Percentiles rank a stretch among this genome's conserved stretches.
These are phyloP conservation scores for Coprinellus aureogranulatus DNA, from an alignment of 768 basidiomycete species.

Conservation along the genomic window DNA sequence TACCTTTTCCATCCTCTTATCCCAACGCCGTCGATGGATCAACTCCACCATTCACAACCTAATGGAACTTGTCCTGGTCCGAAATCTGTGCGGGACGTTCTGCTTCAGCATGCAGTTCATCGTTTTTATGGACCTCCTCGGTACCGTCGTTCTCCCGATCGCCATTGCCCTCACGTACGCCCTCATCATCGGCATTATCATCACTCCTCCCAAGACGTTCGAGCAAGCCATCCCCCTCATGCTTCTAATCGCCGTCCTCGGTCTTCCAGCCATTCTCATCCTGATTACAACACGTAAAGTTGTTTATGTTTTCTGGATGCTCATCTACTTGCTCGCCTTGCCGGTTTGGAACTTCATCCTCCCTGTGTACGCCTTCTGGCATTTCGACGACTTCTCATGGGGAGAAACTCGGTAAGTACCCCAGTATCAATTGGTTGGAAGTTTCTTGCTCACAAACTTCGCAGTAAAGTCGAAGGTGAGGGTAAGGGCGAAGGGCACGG, in stretches of 20 bases:
- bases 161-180: conserved; percentile 90
- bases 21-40: conserved; percentile 98
- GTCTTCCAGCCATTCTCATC: conserved; percentile 89
- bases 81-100: conserved; percentile 96
- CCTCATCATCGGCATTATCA: conserved; percentile 76
- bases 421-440: background rate
- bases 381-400: conserved; percentile 99
- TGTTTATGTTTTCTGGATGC: conserved; percentile 97
- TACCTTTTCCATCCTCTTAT: conserved; percentile 87
- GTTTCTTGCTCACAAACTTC: conserved; percentile 7
- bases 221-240: conserved; percentile 92
- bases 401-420: conserved; percentile 90
- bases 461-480: conserved; percentile 94
- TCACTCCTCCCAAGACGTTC: conserved; percentile 81
- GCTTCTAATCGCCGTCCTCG: conserved; percentile 86
- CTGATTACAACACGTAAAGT: conserved; percentile 92
- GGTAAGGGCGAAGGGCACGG: conserved; percentile 42
- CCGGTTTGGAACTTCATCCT: conserved; percentile 96
- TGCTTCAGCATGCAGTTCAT: conserved; percentile 99
- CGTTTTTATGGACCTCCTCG: conserved; percentile 94
- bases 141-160: conserved; percentile 89
- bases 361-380: conserved; percentile 97
- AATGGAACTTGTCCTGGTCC: conserved; percentile 97
- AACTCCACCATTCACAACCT: conserved; percentile 99
- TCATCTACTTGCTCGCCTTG: conserved; percentile 87